Percentiles rank a stretch among this genome's conserved stretches.
These are phyloP conservation scores for Euphorbia celastroides DNA, from an alignment of 441 rosid genomes.

Conservation along the genomic window DNA sequence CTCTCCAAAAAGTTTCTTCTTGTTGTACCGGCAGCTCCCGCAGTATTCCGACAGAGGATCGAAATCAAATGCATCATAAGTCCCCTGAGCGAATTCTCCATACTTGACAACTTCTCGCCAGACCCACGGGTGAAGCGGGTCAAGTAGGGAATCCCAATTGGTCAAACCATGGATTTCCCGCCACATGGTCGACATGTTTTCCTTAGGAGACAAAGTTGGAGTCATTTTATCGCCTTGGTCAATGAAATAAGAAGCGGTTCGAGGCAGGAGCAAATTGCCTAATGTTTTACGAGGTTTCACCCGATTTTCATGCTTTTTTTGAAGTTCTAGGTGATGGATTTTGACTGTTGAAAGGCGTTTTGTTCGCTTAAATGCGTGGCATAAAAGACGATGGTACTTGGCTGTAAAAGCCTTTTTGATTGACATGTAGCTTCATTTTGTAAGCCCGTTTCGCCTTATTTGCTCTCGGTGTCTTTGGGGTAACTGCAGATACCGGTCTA, in stretches of 20 bases:
- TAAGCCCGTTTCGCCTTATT: slow-evolving; percentile 29
- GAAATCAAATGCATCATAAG: slow-evolving; percentile 64
- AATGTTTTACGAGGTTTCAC: slow-evolving; percentile 29
- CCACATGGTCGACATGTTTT: slow-evolving; percentile 50
- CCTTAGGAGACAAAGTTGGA: slow-evolving; percentile 54
- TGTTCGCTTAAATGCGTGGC: slow-evolving; percentile 18
- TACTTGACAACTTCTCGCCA: slow-evolving; percentile 58
- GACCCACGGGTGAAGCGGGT: slow-evolving; percentile 55
- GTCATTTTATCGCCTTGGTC: slow-evolving; percentile 44
- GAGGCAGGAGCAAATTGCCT: slow-evolving; percentile 36
- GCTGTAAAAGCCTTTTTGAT: slow-evolving; percentile 22
- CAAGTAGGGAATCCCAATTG: slow-evolving; percentile 44
- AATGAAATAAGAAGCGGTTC: slow-evolving; percentile 37
- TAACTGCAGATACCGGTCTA: slow-evolving; percentile 15
- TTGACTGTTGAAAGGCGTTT: slow-evolving; percentile 22
- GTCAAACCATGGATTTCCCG: slow-evolving; percentile 43
- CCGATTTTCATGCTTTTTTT: slow-evolving; percentile 9
- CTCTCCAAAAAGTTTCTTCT: slow-evolving; percentile 39
- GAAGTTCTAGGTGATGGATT: slow-evolving; percentile 13
- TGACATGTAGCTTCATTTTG: slow-evolving; percentile 38
- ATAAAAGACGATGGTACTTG: slow-evolving; percentile 15
- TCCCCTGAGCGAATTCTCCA: slow-evolving; percentile 55
- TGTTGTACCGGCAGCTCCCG: slow-evolving; percentile 55
- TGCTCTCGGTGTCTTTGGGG: slow-evolving; percentile 23
- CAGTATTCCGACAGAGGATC: slow-evolving; percentile 60